A percentile compares a stretch with the other conserved stretches of the same genome.
These are phyloP conservation scores for Lenzites betulinus DNA, from an alignment of 768 basidiomycete species.

Conservation along the genomic window DNA sequence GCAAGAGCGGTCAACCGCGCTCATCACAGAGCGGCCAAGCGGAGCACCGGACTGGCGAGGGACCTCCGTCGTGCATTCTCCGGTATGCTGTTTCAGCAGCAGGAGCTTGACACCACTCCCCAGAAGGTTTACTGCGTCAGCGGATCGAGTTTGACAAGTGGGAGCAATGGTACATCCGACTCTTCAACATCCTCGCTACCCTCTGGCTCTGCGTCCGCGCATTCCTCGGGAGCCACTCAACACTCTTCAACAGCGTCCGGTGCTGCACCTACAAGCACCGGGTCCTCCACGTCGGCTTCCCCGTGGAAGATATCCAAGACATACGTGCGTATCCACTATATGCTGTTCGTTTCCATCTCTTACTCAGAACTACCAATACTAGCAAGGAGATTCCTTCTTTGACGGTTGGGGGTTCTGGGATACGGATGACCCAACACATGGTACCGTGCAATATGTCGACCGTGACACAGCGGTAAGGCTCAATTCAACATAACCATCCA, in stretches of 20 bases:
- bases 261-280: constrained; percentile 14
- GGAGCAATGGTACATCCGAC: constrained; percentile 10
- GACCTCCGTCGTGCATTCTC: constrained; percentile 71
- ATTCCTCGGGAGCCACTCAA: constrained; percentile 19
- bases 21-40: constrained; percentile 60
- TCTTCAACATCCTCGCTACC: constrained; percentile 3
- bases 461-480: constrained; percentile 56
- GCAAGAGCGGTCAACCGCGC: constrained; percentile 47
- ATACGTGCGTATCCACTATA: constrained; percentile 47
- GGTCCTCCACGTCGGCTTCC: constrained; percentile 19
- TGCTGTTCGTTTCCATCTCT: not conserved
- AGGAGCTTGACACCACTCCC: constrained; percentile 12
- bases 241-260: constrained; percentile 17
- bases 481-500: not conserved
- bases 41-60: constrained; percentile 62
- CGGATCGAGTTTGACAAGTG: constrained; percentile 14
- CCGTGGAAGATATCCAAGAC: constrained; percentile 53
- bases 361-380: not conserved
- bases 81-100: constrained; percentile 43
- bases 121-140: constrained; percentile 40
- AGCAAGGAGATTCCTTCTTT: constrained; percentile 77
- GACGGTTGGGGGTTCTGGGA: constrained; percentile 79
- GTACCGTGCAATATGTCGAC: constrained; percentile 68
- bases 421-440: constrained; percentile 73
- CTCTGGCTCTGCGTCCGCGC: constrained; percentile 1